phyloP scores from a whole-genome alignment of 306 rosid genomes.

The Lathyrus tuberosus region DNA sequence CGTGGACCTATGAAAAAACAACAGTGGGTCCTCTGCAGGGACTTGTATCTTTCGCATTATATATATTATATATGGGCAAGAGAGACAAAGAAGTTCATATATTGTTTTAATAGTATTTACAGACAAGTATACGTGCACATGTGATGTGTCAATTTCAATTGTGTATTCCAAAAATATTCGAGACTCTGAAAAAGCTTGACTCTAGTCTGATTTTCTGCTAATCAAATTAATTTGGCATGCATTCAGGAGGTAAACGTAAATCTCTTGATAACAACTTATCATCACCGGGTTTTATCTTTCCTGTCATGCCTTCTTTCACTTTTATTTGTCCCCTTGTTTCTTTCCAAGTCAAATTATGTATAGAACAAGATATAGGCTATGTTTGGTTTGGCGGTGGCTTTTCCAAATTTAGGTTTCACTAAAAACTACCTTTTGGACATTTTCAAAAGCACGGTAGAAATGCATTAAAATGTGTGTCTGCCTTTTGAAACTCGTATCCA shows the following conservation, averaged over 20 bases:
- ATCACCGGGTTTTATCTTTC: background rate
- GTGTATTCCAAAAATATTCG: slow-evolving; percentile 43
- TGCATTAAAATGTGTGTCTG: no score
- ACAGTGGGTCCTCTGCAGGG: slow-evolving; percentile 42
- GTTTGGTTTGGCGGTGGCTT: no score
- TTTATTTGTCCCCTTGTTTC: background rate
- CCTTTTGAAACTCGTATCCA: no score
- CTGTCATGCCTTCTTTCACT: background rate
- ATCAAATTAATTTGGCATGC: slow-evolving; percentile 16
- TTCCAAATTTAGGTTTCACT: no score
- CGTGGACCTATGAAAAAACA: slow-evolving; percentile 37
- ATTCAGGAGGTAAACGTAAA: slow-evolving; percentile 7
- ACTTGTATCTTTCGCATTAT: slow-evolving; percentile 43
- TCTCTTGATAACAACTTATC: slow-evolving; percentile 36
- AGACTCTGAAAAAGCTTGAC: slow-evolving; percentile 38
- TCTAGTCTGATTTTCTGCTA: slow-evolving; percentile 28
- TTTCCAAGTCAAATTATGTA: background rate
- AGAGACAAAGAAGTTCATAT: slow-evolving; percentile 41
- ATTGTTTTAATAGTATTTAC: slow-evolving; percentile 46
- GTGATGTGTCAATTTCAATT: slow-evolving; percentile 52
- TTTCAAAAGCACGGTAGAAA: no score
- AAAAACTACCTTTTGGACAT: no score
- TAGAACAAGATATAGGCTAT: no score
- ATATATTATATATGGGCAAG: slow-evolving; percentile 38
- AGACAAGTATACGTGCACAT: slow-evolving; percentile 51